phyloP scores from a whole-genome alignment of 208 protist genomes.

The Leishmania tarentolae region DNA sequence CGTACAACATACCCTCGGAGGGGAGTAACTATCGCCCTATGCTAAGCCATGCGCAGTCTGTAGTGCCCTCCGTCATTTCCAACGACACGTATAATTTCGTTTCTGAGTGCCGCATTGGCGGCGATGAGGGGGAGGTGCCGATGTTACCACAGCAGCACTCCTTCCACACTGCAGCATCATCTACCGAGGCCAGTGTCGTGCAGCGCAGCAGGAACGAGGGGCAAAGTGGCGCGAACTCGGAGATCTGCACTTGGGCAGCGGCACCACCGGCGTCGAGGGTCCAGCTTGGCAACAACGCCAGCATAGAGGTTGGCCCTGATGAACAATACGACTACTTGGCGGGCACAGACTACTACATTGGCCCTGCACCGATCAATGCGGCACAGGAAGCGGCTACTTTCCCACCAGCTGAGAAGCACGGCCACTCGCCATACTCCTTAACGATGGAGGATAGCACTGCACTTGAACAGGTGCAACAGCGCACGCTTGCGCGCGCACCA shows the following conservation, averaged over 20 bases:
- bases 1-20: constrained; percentile 14
- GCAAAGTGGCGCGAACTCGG: constrained; percentile 1
- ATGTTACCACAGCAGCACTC: constrained; percentile 12
- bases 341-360: constrained; percentile 21
- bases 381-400: background rate
- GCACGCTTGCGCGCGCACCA: background rate
- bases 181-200: background rate
- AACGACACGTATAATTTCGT: constrained; percentile 6
- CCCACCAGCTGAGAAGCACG: background rate
- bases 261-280: background rate
- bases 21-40: background rate
- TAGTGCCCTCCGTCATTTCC: background rate
- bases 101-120: constrained; percentile 15
- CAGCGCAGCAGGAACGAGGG: background rate
- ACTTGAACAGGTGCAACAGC: background rate
- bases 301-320: background rate
- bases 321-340: constrained; percentile 29
- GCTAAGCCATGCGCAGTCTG: constrained; percentile 3
- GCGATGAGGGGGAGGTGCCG: background rate
- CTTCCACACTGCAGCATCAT: constrained; percentile 4
- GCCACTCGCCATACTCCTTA: background rate
- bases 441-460: background rate
- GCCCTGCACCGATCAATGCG: constrained; percentile 6
- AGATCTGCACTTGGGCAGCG: background rate
- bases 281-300: background rate